These are phyloP conservation scores for Nelumbo lutea DNA, from an alignment of 164 flowering plant genomes.

Conservation along the genomic window DNA sequence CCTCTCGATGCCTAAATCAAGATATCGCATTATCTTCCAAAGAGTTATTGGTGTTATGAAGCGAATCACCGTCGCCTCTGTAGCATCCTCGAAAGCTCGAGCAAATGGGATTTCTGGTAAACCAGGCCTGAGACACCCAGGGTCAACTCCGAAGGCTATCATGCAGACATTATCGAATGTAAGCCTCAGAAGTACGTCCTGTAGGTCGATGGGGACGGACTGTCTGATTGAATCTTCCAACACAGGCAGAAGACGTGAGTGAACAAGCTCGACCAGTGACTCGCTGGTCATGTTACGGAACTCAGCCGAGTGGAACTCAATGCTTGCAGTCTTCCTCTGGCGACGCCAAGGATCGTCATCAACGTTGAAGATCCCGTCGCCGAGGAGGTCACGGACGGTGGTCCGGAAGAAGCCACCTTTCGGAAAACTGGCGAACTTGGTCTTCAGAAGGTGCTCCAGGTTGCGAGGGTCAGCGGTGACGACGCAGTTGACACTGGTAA, in stretches of 20 bases:
- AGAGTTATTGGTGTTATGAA: constrained; percentile 64
- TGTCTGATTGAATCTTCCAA: constrained; percentile 35
- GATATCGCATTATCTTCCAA: constrained; percentile 65
- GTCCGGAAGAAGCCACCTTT: constrained; percentile 62
- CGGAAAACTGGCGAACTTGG: constrained; percentile 59
- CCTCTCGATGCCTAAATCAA: constrained; percentile 55
- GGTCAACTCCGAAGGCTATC: constrained; percentile 93
- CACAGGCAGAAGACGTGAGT: constrained; percentile 54
- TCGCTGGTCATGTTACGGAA: constrained; percentile 57
- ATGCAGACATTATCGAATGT: constrained; percentile 96
- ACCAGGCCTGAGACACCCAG: constrained; percentile 63
- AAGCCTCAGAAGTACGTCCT: constrained; percentile 65
- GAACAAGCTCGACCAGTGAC: constrained; percentile 64
- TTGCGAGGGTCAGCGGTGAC: constrained; percentile 80
- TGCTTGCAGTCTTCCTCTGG: constrained; percentile 83
- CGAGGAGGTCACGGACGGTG: constrained; percentile 64
- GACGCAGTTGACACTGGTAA: constrained; percentile 62
- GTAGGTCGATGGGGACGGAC: constrained; percentile 43
- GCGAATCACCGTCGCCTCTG: constrained; percentile 59
- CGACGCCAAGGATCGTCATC: constrained; percentile 75
- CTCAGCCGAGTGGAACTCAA: constrained; percentile 78
- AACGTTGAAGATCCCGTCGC: constrained; percentile 85
- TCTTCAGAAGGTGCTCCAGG: constrained; percentile 76
- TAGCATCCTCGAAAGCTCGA: constrained; percentile 76
- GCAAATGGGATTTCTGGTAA: constrained; percentile 83